A percentile compares a stretch with the other conserved stretches of the same genome.
Conservation (phyloP, 1,139 yeast genomes). For the Scheffersomyces segobiensis region DNA sequence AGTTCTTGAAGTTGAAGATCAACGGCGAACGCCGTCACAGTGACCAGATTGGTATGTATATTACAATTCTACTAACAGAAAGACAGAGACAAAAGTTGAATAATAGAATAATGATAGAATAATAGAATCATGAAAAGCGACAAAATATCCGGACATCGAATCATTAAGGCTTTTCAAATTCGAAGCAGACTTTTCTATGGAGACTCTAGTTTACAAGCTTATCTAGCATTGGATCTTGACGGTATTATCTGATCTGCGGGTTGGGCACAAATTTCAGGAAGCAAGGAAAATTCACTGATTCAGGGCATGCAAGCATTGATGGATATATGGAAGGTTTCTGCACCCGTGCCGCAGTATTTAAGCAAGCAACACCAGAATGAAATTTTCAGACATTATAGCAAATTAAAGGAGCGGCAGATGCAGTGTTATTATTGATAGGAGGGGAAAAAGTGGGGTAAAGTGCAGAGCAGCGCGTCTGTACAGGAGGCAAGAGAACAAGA, state of each 20-base stretch:
- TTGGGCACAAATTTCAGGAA: not conserved
- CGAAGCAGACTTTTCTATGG: not conserved
- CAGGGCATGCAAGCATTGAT: not conserved
- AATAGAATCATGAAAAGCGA: not conserved
- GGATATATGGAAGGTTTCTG: not conserved
- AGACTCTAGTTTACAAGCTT: not conserved
- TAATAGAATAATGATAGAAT: not conserved
- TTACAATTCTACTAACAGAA: conserved; percentile 5
- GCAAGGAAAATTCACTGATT: not conserved
- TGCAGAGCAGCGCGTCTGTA: not conserved
- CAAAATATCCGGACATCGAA: not conserved
- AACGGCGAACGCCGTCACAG: conserved; percentile 23
- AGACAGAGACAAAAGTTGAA: not conserved
- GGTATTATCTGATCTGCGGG: not conserved
- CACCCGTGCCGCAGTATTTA: not conserved
- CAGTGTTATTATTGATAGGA: not conserved
- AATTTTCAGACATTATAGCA: not conserved
- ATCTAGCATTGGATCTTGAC: not conserved
- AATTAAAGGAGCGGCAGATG: not conserved
- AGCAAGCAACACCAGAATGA: not conserved
- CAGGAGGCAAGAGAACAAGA: not conserved
- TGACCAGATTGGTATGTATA: conserved; percentile 43
- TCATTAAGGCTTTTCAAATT: too few relatives aligned
- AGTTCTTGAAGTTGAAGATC: conserved; percentile 14
- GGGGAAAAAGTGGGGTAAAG: not conserved